phyloP scores from a whole-genome alignment of 768 basidiomycete genomes.

The Mycena amicta region DNA sequence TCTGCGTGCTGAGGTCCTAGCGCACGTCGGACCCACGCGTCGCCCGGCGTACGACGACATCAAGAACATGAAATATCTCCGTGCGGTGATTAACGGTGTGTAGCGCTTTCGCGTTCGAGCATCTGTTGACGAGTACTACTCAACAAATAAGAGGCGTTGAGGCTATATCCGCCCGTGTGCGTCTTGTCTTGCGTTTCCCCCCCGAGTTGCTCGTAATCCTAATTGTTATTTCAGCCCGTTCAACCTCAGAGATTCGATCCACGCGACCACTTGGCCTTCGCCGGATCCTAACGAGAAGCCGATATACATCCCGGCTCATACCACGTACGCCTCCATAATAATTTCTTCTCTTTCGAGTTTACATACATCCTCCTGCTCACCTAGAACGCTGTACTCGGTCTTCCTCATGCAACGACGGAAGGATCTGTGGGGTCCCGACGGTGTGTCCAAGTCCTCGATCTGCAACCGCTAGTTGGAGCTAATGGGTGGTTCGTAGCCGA shows the following conservation, averaged over 20 bases:
- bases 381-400: constrained; percentile 35
- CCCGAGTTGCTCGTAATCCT: background rate
- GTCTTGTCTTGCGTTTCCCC: too few relatives aligned
- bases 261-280: too few relatives aligned
- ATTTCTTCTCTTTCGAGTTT: background rate
- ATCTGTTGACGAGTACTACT: background rate
- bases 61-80: too few relatives aligned
- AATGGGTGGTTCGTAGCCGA: too few relatives aligned
- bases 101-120: background rate
- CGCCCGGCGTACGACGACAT: constrained; percentile 54
- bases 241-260: too few relatives aligned
- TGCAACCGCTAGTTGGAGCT: background rate
- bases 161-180: too few relatives aligned
- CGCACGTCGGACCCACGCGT: constrained; percentile 45
- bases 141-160: constrained; percentile 45
- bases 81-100: constrained; percentile 60
- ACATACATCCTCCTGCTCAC: background rate
- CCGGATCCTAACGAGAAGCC: too few relatives aligned
- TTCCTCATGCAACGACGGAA: constrained; percentile 37
- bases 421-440: constrained; percentile 51
- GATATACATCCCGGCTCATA: constrained; percentile 35
- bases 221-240: background rate
- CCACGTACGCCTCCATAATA: constrained; percentile 27
- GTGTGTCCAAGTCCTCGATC: too few relatives aligned
- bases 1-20: too few relatives aligned